A percentile compares a stretch with the other conserved stretches of the same genome.
phyloP scores from a whole-genome alignment of 2,329 filamentous ascomycete genomes.

The Purpureocillium takamizusanense region DNA sequence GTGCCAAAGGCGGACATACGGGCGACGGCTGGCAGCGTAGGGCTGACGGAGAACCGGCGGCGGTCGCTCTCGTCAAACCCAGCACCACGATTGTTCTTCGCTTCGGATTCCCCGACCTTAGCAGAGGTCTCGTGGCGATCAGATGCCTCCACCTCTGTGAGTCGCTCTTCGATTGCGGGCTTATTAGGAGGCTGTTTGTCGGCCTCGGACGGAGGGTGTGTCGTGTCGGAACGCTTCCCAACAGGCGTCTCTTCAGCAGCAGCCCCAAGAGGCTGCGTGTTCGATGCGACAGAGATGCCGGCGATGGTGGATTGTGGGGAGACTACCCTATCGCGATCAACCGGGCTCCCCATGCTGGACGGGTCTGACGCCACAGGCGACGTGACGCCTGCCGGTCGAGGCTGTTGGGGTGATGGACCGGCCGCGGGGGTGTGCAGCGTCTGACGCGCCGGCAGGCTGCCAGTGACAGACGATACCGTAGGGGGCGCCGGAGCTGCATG shows the following conservation, averaged over 20 bases:
- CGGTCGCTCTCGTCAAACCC: conserved; percentile 4
- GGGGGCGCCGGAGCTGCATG: neutral
- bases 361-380: conserved; percentile 1
- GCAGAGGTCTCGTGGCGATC: neutral
- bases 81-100: neutral
- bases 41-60: conserved; percentile 39
- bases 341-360: neutral
- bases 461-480: neutral
- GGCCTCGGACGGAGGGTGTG: no score
- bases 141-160: no score
- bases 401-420: neutral
- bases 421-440: conserved; percentile 1
- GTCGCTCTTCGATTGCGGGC: no score
- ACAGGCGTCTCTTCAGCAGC: neutral
- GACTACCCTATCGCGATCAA: conserved; percentile 11
- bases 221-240: no score
- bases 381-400: neutral
- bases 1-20: conserved; percentile 53
- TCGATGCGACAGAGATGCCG: neutral
- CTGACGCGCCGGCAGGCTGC: conserved; percentile 5
- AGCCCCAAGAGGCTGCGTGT: no score
- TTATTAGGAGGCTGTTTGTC: no score
- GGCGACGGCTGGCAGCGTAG: conserved; percentile 46
- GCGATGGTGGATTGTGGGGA: neutral
- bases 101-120: conserved; percentile 1